phyloP scores from a whole-genome alignment of 768 basidiomycete genomes.

The Russula sp. region DNA sequence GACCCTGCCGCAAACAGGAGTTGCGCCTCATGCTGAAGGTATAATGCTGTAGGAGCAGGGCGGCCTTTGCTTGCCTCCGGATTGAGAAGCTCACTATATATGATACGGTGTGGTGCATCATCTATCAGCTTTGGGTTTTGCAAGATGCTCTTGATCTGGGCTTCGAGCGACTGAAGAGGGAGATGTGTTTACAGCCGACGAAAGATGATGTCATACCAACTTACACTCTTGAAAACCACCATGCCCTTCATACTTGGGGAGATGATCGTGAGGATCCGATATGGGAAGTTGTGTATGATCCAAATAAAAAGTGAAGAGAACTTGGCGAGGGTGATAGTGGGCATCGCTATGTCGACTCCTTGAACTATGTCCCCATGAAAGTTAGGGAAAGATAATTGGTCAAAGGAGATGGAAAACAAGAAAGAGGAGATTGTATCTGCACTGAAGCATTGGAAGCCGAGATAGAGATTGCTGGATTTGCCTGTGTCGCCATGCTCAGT shows the following conservation, averaged over 20 bases:
- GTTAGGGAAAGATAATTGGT: slow-evolving; percentile 28
- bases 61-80: slow-evolving; percentile 5
- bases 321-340: slow-evolving; percentile 21
- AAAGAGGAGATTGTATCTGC: slow-evolving; percentile 39
- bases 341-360: slow-evolving; percentile 28
- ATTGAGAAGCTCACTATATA: slow-evolving; percentile 9
- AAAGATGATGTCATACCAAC: neutral
- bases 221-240: neutral
- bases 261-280: neutral
- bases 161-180: neutral
- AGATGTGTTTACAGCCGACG: neutral
- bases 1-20: slow-evolving; percentile 13
- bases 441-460: slow-evolving; percentile 36
- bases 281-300: neutral
- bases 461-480: slow-evolving; percentile 31
- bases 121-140: neutral
- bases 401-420: slow-evolving; percentile 32
- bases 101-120: slow-evolving; percentile 10
- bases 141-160: slow-evolving; percentile 1
- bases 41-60: neutral
- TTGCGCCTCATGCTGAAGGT: slow-evolving; percentile 5
- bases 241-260: neutral
- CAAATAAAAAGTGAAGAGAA: slow-evolving; percentile 1
- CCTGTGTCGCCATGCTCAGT: neutral
- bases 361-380: slow-evolving; percentile 33